Conservation (phyloP, 208 protist species). For the Trichomonas gallinae region DNA sequence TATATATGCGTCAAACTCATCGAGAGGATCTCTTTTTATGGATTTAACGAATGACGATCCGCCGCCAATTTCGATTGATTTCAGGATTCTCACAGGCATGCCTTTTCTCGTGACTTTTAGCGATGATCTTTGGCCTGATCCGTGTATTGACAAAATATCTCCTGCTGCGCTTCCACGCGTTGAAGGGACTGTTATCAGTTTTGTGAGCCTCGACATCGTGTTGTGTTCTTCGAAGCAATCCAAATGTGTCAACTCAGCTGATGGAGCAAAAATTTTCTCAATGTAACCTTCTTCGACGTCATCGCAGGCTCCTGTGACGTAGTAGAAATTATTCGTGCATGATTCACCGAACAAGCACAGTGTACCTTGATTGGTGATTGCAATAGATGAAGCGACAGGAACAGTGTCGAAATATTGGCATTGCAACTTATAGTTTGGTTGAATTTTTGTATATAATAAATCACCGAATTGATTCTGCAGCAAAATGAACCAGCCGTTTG, state of each 20-base stretch:
- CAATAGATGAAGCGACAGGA: background rate
- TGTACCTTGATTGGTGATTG: background rate
- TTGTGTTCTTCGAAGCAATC: background rate
- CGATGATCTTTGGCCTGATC: background rate
- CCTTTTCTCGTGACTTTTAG: conserved; percentile 5
- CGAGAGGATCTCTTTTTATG: background rate
- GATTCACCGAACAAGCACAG: background rate
- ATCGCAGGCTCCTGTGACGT: background rate
- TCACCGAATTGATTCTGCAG: conserved; percentile 3
- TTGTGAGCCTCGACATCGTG: background rate
- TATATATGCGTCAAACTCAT: background rate
- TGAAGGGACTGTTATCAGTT: background rate
- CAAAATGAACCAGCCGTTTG: background rate
- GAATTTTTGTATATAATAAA: background rate
- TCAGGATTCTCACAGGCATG: background rate
- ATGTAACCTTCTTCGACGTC: background rate
- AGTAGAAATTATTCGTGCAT: background rate
- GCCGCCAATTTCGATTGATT: background rate
- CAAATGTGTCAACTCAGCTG: background rate
- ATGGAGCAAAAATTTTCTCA: background rate
- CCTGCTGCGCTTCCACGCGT: background rate
- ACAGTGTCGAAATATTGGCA: background rate
- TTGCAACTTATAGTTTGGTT: background rate
- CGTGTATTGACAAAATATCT: background rate
- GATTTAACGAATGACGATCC: background rate